These are phyloP conservation scores for Diophrys sp. DNA, from an alignment of 73 alveolate genomes.

Conservation along the genomic window DNA sequence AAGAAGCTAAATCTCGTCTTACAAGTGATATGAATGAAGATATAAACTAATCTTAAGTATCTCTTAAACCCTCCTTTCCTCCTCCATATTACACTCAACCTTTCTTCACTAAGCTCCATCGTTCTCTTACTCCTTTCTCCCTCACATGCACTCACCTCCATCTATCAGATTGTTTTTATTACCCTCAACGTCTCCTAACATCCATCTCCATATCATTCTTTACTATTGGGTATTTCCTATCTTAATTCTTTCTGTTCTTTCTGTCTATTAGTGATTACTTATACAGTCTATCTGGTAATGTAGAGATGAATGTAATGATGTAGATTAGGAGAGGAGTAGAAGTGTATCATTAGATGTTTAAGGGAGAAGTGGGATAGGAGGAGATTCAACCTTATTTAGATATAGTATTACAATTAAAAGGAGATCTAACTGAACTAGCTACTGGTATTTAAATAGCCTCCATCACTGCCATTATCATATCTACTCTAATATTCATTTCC, in stretches of 20 bases:
- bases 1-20: no score
- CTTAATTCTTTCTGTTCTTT: neutral
- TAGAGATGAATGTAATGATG: neutral
- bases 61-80: no score
- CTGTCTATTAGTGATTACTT: neutral
- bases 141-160: neutral
- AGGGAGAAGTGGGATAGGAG: neutral
- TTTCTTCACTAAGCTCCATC: neutral
- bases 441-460: no score
- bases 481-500: neutral
- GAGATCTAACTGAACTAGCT: no score
- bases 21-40: no score
- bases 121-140: neutral
- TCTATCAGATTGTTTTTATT: neutral
- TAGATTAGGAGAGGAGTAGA: neutral
- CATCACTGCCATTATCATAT: no score
- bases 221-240: neutral
- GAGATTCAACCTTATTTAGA: neutral
- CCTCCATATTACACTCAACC: neutral
- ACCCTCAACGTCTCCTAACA: conserved; percentile 2
- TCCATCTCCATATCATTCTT: neutral
- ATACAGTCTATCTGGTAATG: neutral
- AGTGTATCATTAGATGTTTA: neutral
- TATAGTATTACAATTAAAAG: neutral
- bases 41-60: no score